Evolutionary conservation across 2,329 filamentous ascomycete genomes (phyloP).

Genomic region (Fusarium avenaceum): DNA sequence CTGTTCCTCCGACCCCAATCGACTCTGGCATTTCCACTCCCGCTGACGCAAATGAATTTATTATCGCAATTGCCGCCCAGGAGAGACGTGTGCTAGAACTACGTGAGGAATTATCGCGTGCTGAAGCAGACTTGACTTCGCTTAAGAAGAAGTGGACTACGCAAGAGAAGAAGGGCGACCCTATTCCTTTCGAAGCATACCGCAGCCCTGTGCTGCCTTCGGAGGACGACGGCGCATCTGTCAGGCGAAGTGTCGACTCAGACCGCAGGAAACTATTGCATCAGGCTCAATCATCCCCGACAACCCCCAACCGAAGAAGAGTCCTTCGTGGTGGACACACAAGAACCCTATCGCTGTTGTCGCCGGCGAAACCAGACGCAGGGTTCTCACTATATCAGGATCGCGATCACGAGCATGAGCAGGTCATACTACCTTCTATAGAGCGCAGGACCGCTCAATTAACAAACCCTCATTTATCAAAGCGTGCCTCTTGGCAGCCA

Average conservation of each 20-base stretch:
- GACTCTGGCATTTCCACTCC: slow-evolving; percentile 60
- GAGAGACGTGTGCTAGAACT: slow-evolving; percentile 92
- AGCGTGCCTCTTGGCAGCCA: slow-evolving; percentile 73
- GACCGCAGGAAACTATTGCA: slow-evolving; percentile 79
- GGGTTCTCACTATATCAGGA: slow-evolving; percentile 61
- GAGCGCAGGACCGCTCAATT: slow-evolving; percentile 54
- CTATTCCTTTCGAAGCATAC: slow-evolving; percentile 68
- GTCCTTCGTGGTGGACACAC: slow-evolving; percentile 77
- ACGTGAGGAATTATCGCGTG: slow-evolving; percentile 86
- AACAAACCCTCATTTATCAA: slow-evolving; percentile 59
- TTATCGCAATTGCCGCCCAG: slow-evolving; percentile 91
- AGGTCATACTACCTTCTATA: slow-evolving; percentile 46
- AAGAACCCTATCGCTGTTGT: slow-evolving; percentile 82
- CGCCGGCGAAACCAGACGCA: slow-evolving; percentile 67
- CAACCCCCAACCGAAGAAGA: slow-evolving; percentile 64
- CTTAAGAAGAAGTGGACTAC: slow-evolving; percentile 88
- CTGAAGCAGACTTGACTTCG: slow-evolving; percentile 79
- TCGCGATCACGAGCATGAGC: slow-evolving; percentile 47
- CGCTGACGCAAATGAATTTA: slow-evolving; percentile 74
- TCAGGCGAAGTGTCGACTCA: slow-evolving; percentile 69
- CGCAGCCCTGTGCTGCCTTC: slow-evolving; percentile 53
- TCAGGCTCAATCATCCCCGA: slow-evolving; percentile 60
- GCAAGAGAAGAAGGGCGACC: slow-evolving; percentile 82
- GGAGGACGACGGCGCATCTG: slow-evolving; percentile 53
- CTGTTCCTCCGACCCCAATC: slow-evolving; percentile 66